A percentile compares a stretch with the other conserved stretches of the same genome.
phyloP scores from a whole-genome alignment of 2,329 filamentous ascomycete genomes.

The Fusarium citri region DNA sequence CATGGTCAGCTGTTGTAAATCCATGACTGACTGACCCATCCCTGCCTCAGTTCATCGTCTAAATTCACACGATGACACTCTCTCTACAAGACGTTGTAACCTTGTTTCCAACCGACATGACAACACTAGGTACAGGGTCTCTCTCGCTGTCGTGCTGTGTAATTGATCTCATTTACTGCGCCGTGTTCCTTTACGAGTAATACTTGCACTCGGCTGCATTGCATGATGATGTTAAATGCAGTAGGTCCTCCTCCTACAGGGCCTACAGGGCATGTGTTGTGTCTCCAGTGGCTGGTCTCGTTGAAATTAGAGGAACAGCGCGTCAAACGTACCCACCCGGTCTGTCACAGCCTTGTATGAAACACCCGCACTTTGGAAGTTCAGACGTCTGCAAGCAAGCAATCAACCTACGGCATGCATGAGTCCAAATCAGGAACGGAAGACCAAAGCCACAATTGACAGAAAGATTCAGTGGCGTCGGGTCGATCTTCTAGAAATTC shows the following conservation, averaged over 20 bases:
- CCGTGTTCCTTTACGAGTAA: constrained; percentile 23
- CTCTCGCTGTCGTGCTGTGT: background rate
- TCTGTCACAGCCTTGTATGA: constrained; percentile 26
- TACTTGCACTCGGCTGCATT: background rate
- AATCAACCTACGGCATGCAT: constrained; percentile 4
- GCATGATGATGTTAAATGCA: background rate
- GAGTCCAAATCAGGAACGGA: constrained; percentile 13
- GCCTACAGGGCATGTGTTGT: constrained; percentile 13
- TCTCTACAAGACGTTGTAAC: constrained; percentile 10
- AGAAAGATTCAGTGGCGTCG: constrained; percentile 10
- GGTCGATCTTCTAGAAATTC: constrained; percentile 33
- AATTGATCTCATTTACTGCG: constrained; percentile 23
- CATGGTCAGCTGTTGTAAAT: constrained; percentile 19
- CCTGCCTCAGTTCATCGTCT: constrained; percentile 14
- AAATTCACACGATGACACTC: constrained; percentile 10
- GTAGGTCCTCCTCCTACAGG: background rate
- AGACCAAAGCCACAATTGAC: constrained; percentile 1
- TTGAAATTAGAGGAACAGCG: constrained; percentile 40
- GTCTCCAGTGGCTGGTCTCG: constrained; percentile 10
- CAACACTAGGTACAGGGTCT: constrained; percentile 5
- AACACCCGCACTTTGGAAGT: constrained; percentile 20
- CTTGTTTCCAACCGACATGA: background rate
- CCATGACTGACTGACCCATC: background rate
- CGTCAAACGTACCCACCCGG: constrained; percentile 30
- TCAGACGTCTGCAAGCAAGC: constrained; percentile 20